These are phyloP conservation scores for Boletus smithii DNA, from an alignment of 1,284 basidiomycete species.

Conservation along the genomic window DNA sequence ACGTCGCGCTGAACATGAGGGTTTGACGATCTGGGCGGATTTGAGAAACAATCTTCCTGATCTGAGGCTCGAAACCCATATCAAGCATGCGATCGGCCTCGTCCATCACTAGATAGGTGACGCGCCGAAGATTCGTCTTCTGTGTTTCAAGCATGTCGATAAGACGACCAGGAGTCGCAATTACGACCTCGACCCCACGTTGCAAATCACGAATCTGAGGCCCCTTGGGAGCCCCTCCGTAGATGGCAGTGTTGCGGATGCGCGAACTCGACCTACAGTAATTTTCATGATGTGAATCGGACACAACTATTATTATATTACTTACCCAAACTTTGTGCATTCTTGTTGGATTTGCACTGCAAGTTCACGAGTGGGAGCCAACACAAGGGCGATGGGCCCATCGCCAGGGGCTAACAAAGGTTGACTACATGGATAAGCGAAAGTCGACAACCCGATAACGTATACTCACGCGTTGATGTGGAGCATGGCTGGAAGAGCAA, in stretches of 20 bases:
- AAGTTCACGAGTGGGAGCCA: constrained; percentile 97
- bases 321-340: constrained; percentile 93
- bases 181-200: constrained; percentile 94
- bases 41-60: constrained; percentile 96
- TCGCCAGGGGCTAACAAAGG: constrained; percentile 91
- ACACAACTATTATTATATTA: constrained; percentile 11
- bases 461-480: constrained; percentile 92
- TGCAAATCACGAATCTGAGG: constrained; percentile 97
- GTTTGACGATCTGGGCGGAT: constrained; percentile 96
- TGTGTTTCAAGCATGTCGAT: constrained; percentile 95
- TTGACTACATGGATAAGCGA: constrained; percentile 53
- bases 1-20: constrained; percentile 97
- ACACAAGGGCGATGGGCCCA: constrained; percentile 94
- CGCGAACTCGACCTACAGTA: constrained; percentile 79
- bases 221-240: constrained; percentile 98
- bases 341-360: constrained; percentile 99
- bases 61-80: constrained; percentile 99
- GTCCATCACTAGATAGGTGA: constrained; percentile 99
- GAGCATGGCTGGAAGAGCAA: constrained; percentile 97
- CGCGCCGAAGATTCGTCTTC: constrained; percentile 93
- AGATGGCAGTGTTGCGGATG: constrained; percentile 97
- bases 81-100: constrained; percentile 98
- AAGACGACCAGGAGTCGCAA: constrained; percentile 86
- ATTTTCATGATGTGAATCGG: constrained; percentile 2
- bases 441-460: background rate